Conservation (phyloP, 1,284 basidiomycete species). For the Veloboletus limbatus region DNA sequence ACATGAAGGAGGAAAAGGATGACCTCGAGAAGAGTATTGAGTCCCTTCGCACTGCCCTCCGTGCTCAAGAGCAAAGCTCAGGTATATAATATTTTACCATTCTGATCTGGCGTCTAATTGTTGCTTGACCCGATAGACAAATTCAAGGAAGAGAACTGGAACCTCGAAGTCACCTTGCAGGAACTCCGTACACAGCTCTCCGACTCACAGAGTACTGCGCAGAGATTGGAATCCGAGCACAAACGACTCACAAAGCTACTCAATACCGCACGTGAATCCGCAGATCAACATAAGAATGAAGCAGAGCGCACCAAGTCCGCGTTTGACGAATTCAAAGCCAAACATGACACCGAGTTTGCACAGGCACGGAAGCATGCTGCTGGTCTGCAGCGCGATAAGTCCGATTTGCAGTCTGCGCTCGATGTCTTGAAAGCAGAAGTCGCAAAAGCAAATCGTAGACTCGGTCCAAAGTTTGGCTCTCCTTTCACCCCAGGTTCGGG, state of each 20-base stretch:
- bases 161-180: conserved; percentile 90
- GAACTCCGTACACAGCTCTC: conserved; percentile 75
- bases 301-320: conserved; percentile 69
- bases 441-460: conserved; percentile 54
- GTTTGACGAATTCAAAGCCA: conserved; percentile 76
- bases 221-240: conserved; percentile 80
- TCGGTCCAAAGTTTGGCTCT: conserved; percentile 60
- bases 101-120: background rate
- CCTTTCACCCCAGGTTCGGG: conserved; percentile 63
- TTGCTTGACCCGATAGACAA: conserved; percentile 50
- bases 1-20: conserved; percentile 85
- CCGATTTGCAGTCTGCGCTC: conserved; percentile 81
- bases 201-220: conserved; percentile 63
- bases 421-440: conserved; percentile 72
- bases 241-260: conserved; percentile 79
- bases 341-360: conserved; percentile 92
- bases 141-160: conserved; percentile 98
- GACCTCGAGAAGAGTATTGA: conserved; percentile 78
- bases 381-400: conserved; percentile 86
- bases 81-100: conserved; percentile 48
- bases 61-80: conserved; percentile 74
- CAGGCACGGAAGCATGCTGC: conserved; percentile 86
- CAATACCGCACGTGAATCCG: conserved; percentile 68
- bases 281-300: conserved; percentile 86
- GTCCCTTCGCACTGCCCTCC: conserved; percentile 63